These are phyloP conservation scores for Hypoxylon crocopeplum DNA, from an alignment of 495 filamentous ascomycete species.

Conservation along the genomic window DNA sequence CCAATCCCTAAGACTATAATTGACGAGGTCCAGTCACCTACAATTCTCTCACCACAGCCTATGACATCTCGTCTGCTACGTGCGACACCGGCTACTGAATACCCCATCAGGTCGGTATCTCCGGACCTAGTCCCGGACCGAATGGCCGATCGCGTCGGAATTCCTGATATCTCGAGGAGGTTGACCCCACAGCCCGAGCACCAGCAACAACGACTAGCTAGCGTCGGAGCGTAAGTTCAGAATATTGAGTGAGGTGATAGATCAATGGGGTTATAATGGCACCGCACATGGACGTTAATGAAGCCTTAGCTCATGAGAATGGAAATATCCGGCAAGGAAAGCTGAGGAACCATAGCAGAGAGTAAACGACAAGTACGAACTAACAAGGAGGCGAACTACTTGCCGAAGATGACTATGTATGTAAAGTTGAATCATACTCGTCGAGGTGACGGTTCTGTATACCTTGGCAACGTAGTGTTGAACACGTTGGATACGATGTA, in stretches of 20 bases:
- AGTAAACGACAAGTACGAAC: conserved; percentile 7
- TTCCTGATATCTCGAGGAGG: conserved; percentile 54
- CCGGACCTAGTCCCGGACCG: conserved; percentile 69
- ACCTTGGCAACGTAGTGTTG: not conserved
- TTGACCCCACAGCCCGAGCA: conserved; percentile 52
- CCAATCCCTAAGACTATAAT: conserved; percentile 40
- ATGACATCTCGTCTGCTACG: conserved; percentile 55
- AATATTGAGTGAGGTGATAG: conserved; percentile 1
- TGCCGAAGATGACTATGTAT: conserved; percentile 2
- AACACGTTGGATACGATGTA: not conserved
- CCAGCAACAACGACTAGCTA: conserved; percentile 41
- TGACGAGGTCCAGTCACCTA: conserved; percentile 49
- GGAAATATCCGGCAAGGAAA: conserved; percentile 8
- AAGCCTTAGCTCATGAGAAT: conserved; percentile 8
- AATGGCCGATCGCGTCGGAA: conserved; percentile 70
- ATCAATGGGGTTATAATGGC: conserved; percentile 1
- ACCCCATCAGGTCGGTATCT: conserved; percentile 54
- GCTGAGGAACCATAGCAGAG: not conserved
- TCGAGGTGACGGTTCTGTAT: conserved; percentile 8
- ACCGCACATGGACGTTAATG: conserved; percentile 1
- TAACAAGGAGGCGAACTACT: conserved; percentile 10
- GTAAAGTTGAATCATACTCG: conserved; percentile 6
- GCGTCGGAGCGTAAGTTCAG: conserved; percentile 35
- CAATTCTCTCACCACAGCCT: conserved; percentile 53
- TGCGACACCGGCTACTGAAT: conserved; percentile 56